These are phyloP conservation scores for Halophytophthora batemanensis DNA, from an alignment of 352 stramenopile species.

Conservation along the genomic window DNA sequence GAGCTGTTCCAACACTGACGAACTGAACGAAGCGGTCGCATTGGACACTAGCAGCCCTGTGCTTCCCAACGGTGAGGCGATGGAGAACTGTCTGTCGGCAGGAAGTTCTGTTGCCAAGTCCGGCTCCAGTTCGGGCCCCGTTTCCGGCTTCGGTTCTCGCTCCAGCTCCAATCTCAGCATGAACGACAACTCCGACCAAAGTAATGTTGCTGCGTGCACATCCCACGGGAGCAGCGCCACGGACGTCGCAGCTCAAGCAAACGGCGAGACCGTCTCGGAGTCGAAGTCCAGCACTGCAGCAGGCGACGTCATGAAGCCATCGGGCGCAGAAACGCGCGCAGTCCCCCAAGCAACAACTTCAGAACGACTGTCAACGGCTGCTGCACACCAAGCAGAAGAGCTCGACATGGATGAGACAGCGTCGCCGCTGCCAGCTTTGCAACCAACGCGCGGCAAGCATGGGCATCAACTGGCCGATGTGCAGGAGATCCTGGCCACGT, in stretches of 20 bases:
- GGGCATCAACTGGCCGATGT: slow-evolving; percentile 17
- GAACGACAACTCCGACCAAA: background rate
- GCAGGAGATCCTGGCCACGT: slow-evolving; percentile 41
- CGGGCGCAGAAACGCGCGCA: slow-evolving; percentile 25
- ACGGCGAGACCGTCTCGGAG: no score
- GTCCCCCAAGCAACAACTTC: slow-evolving; percentile 25
- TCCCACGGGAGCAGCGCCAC: slow-evolving; percentile 4
- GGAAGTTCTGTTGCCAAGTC: no score
- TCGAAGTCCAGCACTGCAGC: slow-evolving; percentile 4
- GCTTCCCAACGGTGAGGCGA: no score
- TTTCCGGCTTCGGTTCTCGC: no score
- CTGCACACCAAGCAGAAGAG: slow-evolving; percentile 16
- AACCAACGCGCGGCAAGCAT: slow-evolving; percentile 11
- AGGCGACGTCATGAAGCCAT: slow-evolving; percentile 10
- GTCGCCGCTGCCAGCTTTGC: background rate
- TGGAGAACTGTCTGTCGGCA: no score
- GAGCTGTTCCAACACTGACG: no score
- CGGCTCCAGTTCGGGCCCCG: no score
- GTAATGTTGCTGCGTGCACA: slow-evolving; percentile 10
- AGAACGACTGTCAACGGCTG: background rate
- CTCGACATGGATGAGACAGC: slow-evolving; percentile 6
- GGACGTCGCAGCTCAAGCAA: slow-evolving; percentile 4
- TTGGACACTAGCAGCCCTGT: no score
- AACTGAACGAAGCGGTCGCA: no score
- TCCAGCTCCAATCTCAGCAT: no score